Percentiles rank a stretch among this genome's conserved stretches.
Conservation (phyloP, 2,329 filamentous ascomycete species). For the Alternaria tenuissima region DNA sequence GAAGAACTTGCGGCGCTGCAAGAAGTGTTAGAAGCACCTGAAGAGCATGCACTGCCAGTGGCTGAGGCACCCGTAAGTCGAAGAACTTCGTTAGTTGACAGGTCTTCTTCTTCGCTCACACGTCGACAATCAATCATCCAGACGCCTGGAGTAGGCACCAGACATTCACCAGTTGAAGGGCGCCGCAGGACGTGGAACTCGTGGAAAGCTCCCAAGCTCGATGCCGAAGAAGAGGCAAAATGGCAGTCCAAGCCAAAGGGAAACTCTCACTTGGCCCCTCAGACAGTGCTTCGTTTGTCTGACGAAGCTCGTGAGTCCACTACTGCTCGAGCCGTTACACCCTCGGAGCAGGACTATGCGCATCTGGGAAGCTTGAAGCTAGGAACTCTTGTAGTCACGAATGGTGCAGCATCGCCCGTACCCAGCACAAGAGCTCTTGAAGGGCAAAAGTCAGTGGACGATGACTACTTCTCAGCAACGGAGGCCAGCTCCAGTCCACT, state of each 20-base stretch:
- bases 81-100: conserved; percentile 30
- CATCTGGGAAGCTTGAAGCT: conserved; percentile 53
- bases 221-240: conserved; percentile 39
- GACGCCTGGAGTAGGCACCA: conserved; percentile 52
- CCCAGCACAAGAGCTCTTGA: conserved; percentile 42
- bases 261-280: conserved; percentile 30
- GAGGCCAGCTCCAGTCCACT: conserved; percentile 30
- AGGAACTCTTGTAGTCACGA: conserved; percentile 58
- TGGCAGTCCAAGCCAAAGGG: conserved; percentile 35
- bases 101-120: conserved; percentile 42
- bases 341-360: conserved; percentile 53
- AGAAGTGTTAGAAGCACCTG: conserved; percentile 38
- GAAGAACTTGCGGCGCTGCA: conserved; percentile 57
- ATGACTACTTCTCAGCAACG: conserved; percentile 42
- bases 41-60: conserved; percentile 15
- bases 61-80: conserved; percentile 31
- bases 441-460: conserved; percentile 20
- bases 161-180: conserved; percentile 41
- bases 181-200: conserved; percentile 47
- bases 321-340: conserved; percentile 47
- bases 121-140: conserved; percentile 51
- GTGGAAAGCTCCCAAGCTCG: conserved; percentile 37
- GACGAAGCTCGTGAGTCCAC: conserved; percentile 34
- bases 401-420: conserved; percentile 57
- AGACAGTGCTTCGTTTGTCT: conserved; percentile 31